These are phyloP conservation scores for Mucor racemosus DNA, from an alignment of 371 early-diverging fungal species.

Conservation along the genomic window DNA sequence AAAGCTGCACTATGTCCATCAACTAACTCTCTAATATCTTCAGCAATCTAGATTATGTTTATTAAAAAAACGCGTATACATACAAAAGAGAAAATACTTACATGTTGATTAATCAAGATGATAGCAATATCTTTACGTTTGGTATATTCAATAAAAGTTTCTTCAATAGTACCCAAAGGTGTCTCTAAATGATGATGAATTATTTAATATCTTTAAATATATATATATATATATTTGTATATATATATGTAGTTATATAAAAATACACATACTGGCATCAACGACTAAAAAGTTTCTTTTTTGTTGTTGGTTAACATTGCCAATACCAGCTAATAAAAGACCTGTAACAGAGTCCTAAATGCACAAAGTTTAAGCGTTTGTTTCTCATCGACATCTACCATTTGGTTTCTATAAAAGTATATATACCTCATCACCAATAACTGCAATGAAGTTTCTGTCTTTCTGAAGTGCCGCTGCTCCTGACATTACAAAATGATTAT, in stretches of 20 bases:
- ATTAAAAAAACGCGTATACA: constrained; percentile 1
- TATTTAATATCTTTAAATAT: constrained; percentile 34
- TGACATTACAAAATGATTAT: constrained; percentile 35
- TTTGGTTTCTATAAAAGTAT: background rate
- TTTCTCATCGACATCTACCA: background rate
- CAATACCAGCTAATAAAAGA: constrained; percentile 94
- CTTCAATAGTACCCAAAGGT: constrained; percentile 87
- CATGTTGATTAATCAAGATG: constrained; percentile 96
- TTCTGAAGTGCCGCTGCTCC: constrained; percentile 51
- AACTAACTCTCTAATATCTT: constrained; percentile 87
- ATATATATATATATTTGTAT: no score
- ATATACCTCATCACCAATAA: constrained; percentile 95
- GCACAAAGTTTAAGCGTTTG: background rate
- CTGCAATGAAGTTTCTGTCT: constrained; percentile 90
- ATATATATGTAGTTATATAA: no score
- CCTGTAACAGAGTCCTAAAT: constrained; percentile 96
- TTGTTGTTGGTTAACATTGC: constrained; percentile 85
- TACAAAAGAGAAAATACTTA: constrained; percentile 35
- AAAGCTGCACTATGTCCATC: constrained; percentile 93
- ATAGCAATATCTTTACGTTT: constrained; percentile 97
- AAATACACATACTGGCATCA: constrained; percentile 73
- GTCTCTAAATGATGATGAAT: constrained; percentile 71
- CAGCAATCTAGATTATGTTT: constrained; percentile 75
- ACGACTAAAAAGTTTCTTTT: constrained; percentile 95
- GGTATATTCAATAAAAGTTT: constrained; percentile 87